Conservation (phyloP, 768 basidiomycete species). For the Amanita exitialis region DNA sequence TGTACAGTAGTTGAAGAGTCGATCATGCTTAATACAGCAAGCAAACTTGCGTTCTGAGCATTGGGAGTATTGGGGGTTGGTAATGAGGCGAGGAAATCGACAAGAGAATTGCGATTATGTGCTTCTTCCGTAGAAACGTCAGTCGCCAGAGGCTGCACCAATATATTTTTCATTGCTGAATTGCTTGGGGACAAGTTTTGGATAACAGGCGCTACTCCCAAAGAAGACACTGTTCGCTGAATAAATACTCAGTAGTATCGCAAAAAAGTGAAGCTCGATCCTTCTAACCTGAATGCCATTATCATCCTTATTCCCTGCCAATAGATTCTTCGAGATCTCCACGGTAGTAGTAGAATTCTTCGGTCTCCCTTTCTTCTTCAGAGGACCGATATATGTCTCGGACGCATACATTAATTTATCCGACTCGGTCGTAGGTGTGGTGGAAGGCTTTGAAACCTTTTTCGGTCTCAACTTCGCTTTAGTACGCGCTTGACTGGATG, state of each 20-base stretch:
- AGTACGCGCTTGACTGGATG: not conserved
- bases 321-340: not conserved
- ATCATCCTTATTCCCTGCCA: not conserved
- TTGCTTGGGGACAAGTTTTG: not conserved
- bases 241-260: not conserved
- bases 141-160: too few relatives aligned
- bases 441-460: constrained; percentile 17
- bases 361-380: constrained; percentile 34
- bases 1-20: constrained; percentile 9
- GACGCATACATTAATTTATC: constrained; percentile 30
- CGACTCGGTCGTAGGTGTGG: constrained; percentile 28
- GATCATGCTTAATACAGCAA: constrained; percentile 23
- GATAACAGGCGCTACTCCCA: not conserved
- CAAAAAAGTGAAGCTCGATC: not conserved
- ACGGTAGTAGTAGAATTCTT: not conserved
- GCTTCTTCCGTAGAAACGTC: not conserved
- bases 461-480: constrained; percentile 18
- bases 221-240: too few relatives aligned
- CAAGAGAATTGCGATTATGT: constrained; percentile 7
- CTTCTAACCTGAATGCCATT: not conserved
- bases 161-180: not conserved
- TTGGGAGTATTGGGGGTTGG: constrained; percentile 14
- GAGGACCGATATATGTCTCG: constrained; percentile 35
- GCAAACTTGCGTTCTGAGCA: constrained; percentile 21
- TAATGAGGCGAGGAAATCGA: constrained; percentile 21